Percentiles rank a stretch among this genome's conserved stretches.
phyloP scores from a whole-genome alignment of 2,329 filamentous ascomycete genomes.

The Tolypocladium ovalisporum region DNA sequence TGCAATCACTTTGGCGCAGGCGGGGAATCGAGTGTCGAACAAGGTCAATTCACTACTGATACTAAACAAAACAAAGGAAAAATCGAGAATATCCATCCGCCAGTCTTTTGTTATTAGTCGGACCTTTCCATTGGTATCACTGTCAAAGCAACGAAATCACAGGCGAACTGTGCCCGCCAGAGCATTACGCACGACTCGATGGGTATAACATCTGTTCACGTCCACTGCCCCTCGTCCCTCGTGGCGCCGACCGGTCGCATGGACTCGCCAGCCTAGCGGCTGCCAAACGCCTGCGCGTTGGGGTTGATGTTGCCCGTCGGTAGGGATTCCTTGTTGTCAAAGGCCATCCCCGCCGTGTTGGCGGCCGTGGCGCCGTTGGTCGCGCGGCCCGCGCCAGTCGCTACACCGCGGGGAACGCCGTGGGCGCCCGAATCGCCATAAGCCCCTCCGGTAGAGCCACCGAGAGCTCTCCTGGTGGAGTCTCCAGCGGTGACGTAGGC shows the following conservation, averaged over 20 bases:
- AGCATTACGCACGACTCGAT: background rate
- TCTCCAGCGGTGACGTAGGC: no score
- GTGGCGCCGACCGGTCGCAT: slow-evolving; percentile 1
- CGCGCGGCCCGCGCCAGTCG: background rate
- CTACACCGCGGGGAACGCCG: background rate
- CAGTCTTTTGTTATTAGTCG: background rate
- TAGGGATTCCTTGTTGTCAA: slow-evolving; percentile 1
- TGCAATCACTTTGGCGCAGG: no score
- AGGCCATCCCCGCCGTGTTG: slow-evolving; percentile 4
- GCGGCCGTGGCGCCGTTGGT: slow-evolving; percentile 9
- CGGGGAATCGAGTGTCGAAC: no score
- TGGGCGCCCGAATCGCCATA: background rate
- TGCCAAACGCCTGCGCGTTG: slow-evolving; percentile 5
- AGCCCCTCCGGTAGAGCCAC: background rate
- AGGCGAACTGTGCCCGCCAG: background rate
- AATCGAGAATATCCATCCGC: background rate
- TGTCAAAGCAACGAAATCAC: background rate
- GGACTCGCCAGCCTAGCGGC: slow-evolving; percentile 8
- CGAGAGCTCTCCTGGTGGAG: background rate
- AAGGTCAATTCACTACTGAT: background rate
- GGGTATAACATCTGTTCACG: slow-evolving; percentile 8
- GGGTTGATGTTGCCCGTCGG: background rate
- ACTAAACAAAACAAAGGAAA: background rate
- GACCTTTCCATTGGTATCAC: background rate
- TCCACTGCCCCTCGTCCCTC: background rate